A percentile compares a stretch with the other conserved stretches of the same genome.
These are phyloP conservation scores for Cutaneotrichosporon sp. DNA, from an alignment of 1,284 basidiomycete species.

Conservation along the genomic window DNA sequence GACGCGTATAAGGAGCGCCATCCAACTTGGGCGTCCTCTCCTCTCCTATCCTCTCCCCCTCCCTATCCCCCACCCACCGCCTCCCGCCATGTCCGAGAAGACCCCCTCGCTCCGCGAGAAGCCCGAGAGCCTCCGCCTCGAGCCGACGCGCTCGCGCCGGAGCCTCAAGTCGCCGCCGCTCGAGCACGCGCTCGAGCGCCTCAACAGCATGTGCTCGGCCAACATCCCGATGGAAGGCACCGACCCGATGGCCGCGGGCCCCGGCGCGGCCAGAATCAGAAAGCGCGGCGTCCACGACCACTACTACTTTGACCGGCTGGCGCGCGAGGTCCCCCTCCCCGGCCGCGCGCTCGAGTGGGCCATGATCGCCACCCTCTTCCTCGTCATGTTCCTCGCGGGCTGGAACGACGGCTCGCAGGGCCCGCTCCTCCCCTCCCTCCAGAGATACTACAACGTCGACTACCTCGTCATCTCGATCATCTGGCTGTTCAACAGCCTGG, in stretches of 20 bases:
- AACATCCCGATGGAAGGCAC: background rate
- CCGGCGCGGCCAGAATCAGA: background rate
- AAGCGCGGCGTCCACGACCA: slow-evolving; percentile 16
- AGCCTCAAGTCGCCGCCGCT: background rate
- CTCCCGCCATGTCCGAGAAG: background rate
- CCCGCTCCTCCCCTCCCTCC: slow-evolving; percentile 63
- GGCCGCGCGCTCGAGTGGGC: slow-evolving; percentile 11
- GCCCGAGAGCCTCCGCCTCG: background rate
- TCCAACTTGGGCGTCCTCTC: background rate
- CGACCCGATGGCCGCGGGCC: background rate
- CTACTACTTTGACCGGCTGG: slow-evolving; percentile 31
- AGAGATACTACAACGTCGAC: slow-evolving; percentile 56
- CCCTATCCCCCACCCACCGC: background rate
- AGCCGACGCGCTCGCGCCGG: background rate
- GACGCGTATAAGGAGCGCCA: too few relatives aligned
- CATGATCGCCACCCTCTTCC: slow-evolving; percentile 40
- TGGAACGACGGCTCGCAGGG: slow-evolving; percentile 68
- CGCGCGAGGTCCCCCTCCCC: slow-evolving; percentile 32
- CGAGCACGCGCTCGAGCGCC: slow-evolving; percentile 1
- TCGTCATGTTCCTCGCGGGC: slow-evolving; percentile 56
- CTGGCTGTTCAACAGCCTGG: slow-evolving; percentile 62
- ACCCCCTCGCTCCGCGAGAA: background rate
- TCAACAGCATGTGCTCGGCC: background rate
- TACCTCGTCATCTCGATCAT: slow-evolving; percentile 58
- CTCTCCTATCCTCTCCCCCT: background rate